Base-by-base conservation (phyloP, 352 stramenopile genomes). In the Pythium periplocum region DNA sequence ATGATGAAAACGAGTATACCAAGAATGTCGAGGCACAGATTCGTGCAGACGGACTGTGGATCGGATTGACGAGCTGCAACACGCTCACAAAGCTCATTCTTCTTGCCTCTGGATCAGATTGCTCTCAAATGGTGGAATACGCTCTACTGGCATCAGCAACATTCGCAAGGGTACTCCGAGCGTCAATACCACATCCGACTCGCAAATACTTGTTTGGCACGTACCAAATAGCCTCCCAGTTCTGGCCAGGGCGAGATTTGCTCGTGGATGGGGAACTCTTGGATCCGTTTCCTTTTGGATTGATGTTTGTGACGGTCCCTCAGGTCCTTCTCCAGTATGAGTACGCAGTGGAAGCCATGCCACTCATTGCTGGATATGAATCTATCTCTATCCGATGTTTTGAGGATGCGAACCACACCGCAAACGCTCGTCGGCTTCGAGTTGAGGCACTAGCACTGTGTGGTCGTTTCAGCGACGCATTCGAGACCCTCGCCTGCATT, bases 101-200 rank as follows among this genome's bases (percentile, higher is more conserved):
- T 45, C 56, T 83, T 12, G 59, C 73, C 8, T 75, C 65, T 1
- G 36, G 47, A 1, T n/a, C 45, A 6, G 62, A 70, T n/a, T 57
- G 68, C 30, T 68, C 75, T 35, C 68, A 75, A 30, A 47, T 66
- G 2, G 53, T 85, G 17, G 73, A 91, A 48, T 84, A 81, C 45
- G 76, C 83, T 4, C 59, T 87, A 7, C 83, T 93, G 75, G 75
- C 69, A 8, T 75, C 77, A 10, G 61, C 76, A 1, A 57, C 84
- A 26, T 75, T 91, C 39, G 71, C 61, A 31, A 75, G 71, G 11
- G 67, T 91, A 34, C 82, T 83, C 34, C 67, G 65, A 10, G 81
- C 75, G 9, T 82, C 83, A 3, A 17, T 91, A 32, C 75, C 75
- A 6, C 81, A 89, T 12, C 83, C 81, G 5, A 73, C 66, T 1